Conservation (phyloP, 805 yeast genomes). For the Metschnikowia baotianmanensis region DNA sequence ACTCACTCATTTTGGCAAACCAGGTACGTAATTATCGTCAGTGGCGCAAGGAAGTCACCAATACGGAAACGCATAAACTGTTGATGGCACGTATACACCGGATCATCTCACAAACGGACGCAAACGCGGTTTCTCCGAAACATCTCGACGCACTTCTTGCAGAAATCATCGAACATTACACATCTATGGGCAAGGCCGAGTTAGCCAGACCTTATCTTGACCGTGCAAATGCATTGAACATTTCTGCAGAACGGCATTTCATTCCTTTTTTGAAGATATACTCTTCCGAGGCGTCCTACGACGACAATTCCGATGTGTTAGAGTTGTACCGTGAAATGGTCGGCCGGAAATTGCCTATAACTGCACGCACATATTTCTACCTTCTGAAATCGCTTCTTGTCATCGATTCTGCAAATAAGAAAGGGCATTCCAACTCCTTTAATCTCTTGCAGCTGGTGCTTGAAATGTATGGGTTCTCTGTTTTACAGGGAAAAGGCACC, state of each 20-base stretch:
- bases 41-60: constrained; percentile 25
- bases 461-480: constrained; percentile 30
- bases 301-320: constrained; percentile 25
- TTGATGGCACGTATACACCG: constrained; percentile 13
- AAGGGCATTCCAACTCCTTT: constrained; percentile 28
- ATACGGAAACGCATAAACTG: constrained; percentile 7
- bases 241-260: constrained; percentile 27
- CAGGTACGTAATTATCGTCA: constrained; percentile 31
- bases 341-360: constrained; percentile 20
- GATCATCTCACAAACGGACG: constrained; percentile 16
- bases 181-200: constrained; percentile 17
- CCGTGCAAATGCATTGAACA: constrained; percentile 15
- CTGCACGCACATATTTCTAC: constrained; percentile 30
- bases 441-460: constrained; percentile 30
- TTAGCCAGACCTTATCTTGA: constrained; percentile 25
- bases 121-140: constrained; percentile 6
- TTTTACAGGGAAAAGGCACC: constrained; percentile 6
- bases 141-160: constrained; percentile 19
- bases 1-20: constrained; percentile 24
- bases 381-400: constrained; percentile 31
- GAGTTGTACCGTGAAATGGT: constrained; percentile 36
- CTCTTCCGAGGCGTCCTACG: constrained; percentile 17
- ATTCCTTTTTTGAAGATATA: constrained; percentile 29
- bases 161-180: constrained; percentile 28
- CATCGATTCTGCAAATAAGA: constrained; percentile 23